phyloP scores from a whole-genome alignment of 208 protist genomes.

The Wallacemonas collosoma region DNA sequence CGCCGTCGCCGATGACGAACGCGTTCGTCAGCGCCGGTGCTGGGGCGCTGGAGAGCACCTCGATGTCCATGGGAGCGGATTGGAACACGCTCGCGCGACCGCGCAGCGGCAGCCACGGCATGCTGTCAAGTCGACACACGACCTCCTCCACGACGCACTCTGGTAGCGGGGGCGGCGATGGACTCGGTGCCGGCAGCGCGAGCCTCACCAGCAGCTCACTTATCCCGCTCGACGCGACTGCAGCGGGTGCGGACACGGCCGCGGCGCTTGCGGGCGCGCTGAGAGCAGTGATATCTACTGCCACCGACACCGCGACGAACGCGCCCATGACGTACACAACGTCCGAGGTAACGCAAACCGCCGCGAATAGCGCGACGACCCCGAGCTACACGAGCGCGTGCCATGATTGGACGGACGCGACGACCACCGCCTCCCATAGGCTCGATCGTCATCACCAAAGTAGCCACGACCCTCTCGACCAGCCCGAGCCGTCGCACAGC shows the following conservation, averaged over 20 bases:
- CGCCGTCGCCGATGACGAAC: neutral
- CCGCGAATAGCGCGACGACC: too few species aligned
- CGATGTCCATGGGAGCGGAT: neutral
- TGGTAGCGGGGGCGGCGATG: neutral
- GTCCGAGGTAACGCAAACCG: too few species aligned
- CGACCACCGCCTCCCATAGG: too few species aligned
- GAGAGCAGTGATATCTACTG: neutral
- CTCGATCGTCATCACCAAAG: too few species aligned
- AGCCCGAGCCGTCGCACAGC: too few species aligned
- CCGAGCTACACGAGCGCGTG: too few species aligned
- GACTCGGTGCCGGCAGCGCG: neutral
- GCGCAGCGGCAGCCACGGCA: slow-evolving; percentile 5
- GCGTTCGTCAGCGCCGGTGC: neutral
- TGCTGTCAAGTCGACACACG: slow-evolving; percentile 7
- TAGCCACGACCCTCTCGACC: too few species aligned
- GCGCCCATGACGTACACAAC: neutral
- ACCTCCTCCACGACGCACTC: slow-evolving; percentile 4
- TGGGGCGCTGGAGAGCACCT: neutral
- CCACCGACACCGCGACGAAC: neutral
- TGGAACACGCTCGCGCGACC: neutral
- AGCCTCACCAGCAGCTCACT: neutral
- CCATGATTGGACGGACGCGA: too few species aligned
- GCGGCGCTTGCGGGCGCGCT: neutral
- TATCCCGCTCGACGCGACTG: neutral
- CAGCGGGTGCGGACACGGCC: neutral